Conservation (phyloP, 108 stramenopile species). For the Chaetoceros muelleri region DNA sequence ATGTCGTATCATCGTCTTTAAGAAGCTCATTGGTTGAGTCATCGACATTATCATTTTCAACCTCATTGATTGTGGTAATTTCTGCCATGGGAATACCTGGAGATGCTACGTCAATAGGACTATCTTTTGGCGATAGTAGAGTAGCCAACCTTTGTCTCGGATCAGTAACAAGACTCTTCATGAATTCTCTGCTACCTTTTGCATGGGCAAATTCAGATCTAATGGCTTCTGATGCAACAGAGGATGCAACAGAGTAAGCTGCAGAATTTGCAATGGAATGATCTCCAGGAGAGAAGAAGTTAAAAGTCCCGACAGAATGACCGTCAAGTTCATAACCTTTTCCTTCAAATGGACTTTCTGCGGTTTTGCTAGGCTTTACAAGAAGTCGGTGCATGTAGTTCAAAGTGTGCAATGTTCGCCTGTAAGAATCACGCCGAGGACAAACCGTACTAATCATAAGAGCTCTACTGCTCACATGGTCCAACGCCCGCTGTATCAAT, state of each 20-base stretch:
- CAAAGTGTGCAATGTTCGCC: slow-evolving; percentile 47
- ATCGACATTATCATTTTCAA: too few species aligned
- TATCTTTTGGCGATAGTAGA: slow-evolving; percentile 13
- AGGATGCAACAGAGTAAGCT: background rate
- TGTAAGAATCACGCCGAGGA: slow-evolving; percentile 36
- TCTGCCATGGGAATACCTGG: background rate
- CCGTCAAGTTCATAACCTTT: slow-evolving; percentile 4
- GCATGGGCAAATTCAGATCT: slow-evolving; percentile 1
- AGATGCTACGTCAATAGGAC: too few species aligned
- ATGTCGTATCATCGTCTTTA: too few species aligned
- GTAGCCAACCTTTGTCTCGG: slow-evolving; percentile 74
- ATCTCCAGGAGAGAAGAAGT: background rate
- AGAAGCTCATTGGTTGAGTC: too few species aligned
- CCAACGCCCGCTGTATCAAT: slow-evolving; percentile 61
- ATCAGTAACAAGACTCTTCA: slow-evolving; percentile 59
- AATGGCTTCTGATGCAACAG: background rate
- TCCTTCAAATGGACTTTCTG: slow-evolving; percentile 31
- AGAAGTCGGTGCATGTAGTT: slow-evolving; percentile 51
- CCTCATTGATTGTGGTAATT: background rate
- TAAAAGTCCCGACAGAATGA: background rate
- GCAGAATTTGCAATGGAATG: background rate
- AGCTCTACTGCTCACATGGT: slow-evolving; percentile 24
- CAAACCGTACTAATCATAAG: slow-evolving; percentile 48
- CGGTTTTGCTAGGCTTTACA: slow-evolving; percentile 33
- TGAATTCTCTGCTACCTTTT: slow-evolving; percentile 6